Evolutionary conservation across 2,329 filamentous ascomycete genomes (phyloP).

Genomic region (Xylaria multiplex): DNA sequence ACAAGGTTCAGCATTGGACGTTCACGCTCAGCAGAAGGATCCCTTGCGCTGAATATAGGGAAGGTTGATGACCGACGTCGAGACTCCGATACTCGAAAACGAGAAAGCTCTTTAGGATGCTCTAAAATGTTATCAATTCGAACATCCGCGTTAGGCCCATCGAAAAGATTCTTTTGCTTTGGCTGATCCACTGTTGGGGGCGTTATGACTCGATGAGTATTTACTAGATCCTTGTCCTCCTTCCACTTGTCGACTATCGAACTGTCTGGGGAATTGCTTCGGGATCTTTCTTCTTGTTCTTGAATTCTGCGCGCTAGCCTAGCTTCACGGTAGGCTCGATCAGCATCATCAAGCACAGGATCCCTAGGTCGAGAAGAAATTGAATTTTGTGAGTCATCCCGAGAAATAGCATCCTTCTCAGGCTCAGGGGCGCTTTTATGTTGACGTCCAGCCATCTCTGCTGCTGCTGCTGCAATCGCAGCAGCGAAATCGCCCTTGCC

Average conservation of each 20-base stretch:
- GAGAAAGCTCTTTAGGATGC: slow-evolving; percentile 59
- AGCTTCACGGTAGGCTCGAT: slow-evolving; percentile 67
- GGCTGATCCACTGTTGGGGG: slow-evolving; percentile 60
- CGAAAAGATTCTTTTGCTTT: slow-evolving; percentile 61
- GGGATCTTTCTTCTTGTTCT: slow-evolving; percentile 64
- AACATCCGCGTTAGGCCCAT: slow-evolving; percentile 71
- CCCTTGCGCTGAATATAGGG: slow-evolving; percentile 57
- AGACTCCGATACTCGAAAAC: slow-evolving; percentile 47
- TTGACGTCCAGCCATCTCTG: slow-evolving; percentile 53
- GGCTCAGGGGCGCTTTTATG: slow-evolving; percentile 47
- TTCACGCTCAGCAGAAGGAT: slow-evolving; percentile 64
- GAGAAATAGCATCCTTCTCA: slow-evolving; percentile 50
- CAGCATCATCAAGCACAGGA: slow-evolving; percentile 65
- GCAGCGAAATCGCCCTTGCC: slow-evolving; percentile 59
- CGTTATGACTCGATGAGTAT: slow-evolving; percentile 60
- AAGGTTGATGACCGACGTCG: slow-evolving; percentile 44
- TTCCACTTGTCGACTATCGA: slow-evolving; percentile 68
- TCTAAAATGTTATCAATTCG: slow-evolving; percentile 67
- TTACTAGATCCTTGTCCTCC: slow-evolving; percentile 50
- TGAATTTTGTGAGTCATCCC: slow-evolving; percentile 50
- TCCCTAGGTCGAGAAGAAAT: slow-evolving; percentile 51
- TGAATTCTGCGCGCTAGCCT: slow-evolving; percentile 64
- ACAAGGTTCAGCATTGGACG: slow-evolving; percentile 70
- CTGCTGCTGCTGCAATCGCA: slow-evolving; percentile 58
- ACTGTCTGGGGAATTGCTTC: slow-evolving; percentile 60